Evolutionary conservation across 192 early-diverging fungal genomes (phyloP).

Genomic region (Coemansia erecta): DNA sequence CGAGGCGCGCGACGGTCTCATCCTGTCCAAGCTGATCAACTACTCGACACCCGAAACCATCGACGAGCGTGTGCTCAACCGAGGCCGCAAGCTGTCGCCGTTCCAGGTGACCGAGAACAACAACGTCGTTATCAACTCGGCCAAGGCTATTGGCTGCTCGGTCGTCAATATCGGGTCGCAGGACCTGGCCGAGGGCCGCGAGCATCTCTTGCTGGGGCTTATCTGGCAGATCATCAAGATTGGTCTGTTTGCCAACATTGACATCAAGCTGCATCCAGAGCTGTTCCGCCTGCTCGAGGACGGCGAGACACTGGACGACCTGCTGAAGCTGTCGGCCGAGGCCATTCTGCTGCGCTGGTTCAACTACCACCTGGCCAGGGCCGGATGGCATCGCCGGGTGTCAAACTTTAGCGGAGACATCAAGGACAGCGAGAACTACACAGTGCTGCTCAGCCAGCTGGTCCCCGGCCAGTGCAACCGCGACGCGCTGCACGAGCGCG

Average conservation of each 20-base stretch:
- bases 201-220: constrained; percentile 94
- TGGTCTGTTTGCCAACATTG: constrained; percentile 92
- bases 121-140: constrained; percentile 98
- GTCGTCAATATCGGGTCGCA: constrained; percentile 98
- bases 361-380: constrained; percentile 97
- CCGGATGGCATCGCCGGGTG: constrained; percentile 81
- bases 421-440: constrained; percentile 94
- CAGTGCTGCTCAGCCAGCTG: constrained; percentile 89
- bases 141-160: constrained; percentile 97
- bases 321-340: constrained; percentile 91
- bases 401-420: constrained; percentile 92
- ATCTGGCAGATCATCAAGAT: constrained; percentile 99
- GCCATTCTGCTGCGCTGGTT: constrained; percentile 98
- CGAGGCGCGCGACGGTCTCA: constrained; percentile 90
- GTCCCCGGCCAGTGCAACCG: constrained; percentile 78
- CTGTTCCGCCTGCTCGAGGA: constrained; percentile 91
- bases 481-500: constrained; percentile 73
- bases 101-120: constrained; percentile 99
- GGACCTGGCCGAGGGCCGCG: constrained; percentile 94
- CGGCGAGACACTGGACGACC: constrained; percentile 91
- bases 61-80: constrained; percentile 97
- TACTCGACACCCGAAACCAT: constrained; percentile 94
- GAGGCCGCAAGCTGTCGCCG: constrained; percentile 80
- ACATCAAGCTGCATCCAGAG: constrained; percentile 98
- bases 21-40: constrained; percentile 98